phyloP scores from a whole-genome alignment of 2,329 filamentous ascomycete species.

The Aspergillaceae sp. region DNA sequence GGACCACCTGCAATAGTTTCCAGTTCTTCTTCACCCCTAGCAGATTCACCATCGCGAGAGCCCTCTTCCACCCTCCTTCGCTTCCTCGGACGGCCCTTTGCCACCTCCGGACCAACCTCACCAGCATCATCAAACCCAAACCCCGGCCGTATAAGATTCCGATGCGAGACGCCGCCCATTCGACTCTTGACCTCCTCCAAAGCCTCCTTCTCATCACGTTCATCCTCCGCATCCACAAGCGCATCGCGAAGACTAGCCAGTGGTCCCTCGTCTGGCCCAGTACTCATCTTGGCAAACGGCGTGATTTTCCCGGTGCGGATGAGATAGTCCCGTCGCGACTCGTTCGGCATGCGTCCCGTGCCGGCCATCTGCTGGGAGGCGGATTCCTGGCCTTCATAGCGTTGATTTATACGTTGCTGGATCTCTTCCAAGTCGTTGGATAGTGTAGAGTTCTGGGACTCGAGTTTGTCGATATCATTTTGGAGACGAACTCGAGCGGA shows the following conservation, averaged over 20 bases:
- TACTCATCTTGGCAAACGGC: slow-evolving; percentile 74
- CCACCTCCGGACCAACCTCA: slow-evolving; percentile 17
- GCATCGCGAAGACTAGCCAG: slow-evolving; percentile 66
- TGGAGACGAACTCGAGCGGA: slow-evolving; percentile 39
- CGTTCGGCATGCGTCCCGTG: slow-evolving; percentile 57
- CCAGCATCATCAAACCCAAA: slow-evolving; percentile 49
- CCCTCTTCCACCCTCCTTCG: slow-evolving; percentile 25
- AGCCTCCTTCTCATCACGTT: slow-evolving; percentile 44
- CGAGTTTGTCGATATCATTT: slow-evolving; percentile 55
- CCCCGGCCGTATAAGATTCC: slow-evolving; percentile 63
- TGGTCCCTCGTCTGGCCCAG: slow-evolving; percentile 49
- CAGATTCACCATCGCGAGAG: not conserved
- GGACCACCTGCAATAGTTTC: not conserved
- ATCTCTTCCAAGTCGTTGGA: slow-evolving; percentile 72
- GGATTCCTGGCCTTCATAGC: slow-evolving; percentile 50
- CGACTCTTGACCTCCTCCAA: slow-evolving; percentile 32
- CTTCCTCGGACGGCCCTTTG: slow-evolving; percentile 20
- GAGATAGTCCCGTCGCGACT: slow-evolving; percentile 78
- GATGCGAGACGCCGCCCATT: slow-evolving; percentile 53
- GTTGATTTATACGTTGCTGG: slow-evolving; percentile 66
- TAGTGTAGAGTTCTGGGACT: slow-evolving; percentile 55
- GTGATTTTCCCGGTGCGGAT: slow-evolving; percentile 97
- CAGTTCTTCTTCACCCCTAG: slow-evolving; percentile 1
- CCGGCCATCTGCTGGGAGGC: slow-evolving; percentile 38
- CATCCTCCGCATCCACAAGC: slow-evolving; percentile 74